A percentile compares a stretch with the other conserved stretches of the same genome.
Conservation (phyloP, 2,329 filamentous ascomycete genomes). For the Sporothrix inflata region DNA sequence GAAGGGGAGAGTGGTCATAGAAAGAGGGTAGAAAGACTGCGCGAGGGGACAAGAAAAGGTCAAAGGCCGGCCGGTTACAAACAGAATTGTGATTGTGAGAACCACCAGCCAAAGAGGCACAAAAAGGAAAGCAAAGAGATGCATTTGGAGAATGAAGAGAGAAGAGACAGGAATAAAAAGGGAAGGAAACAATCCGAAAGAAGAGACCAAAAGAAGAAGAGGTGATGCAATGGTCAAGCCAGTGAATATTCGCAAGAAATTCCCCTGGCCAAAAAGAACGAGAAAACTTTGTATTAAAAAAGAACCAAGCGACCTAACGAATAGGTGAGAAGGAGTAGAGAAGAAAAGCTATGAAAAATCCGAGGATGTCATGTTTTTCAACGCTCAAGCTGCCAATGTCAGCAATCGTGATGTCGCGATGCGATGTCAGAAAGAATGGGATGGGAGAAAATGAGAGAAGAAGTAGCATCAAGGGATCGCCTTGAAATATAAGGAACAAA, state of each 20-base stretch:
- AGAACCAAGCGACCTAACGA: too few species aligned
- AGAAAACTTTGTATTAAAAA: too few species aligned
- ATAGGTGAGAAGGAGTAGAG: too few species aligned
- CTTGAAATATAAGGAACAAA: background rate
- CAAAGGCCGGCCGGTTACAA: background rate
- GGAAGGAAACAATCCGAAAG: background rate
- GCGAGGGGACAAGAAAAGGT: background rate
- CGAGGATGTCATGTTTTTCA: too few species aligned
- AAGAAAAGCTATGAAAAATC: too few species aligned
- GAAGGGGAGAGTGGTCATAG: background rate
- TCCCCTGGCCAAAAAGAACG: background rate
- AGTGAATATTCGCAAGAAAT: background rate
- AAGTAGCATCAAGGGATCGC: background rate
- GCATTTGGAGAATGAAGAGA: background rate
- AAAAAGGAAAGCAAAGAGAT: background rate
- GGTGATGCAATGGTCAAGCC: background rate
- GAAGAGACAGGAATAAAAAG: background rate
- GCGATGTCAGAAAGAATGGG: background rate
- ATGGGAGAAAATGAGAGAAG: too few species aligned
- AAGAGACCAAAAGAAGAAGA: background rate
- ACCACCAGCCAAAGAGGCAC: background rate
- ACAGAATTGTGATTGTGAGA: background rate
- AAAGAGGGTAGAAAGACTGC: background rate
- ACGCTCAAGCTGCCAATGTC: too few species aligned
- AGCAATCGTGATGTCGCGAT: too few species aligned